Evolutionary conservation across 305 asterid species (phyloP), one percentile per base, ranked within the genome.

Genomic region (Fraxinus sp.): DNA sequence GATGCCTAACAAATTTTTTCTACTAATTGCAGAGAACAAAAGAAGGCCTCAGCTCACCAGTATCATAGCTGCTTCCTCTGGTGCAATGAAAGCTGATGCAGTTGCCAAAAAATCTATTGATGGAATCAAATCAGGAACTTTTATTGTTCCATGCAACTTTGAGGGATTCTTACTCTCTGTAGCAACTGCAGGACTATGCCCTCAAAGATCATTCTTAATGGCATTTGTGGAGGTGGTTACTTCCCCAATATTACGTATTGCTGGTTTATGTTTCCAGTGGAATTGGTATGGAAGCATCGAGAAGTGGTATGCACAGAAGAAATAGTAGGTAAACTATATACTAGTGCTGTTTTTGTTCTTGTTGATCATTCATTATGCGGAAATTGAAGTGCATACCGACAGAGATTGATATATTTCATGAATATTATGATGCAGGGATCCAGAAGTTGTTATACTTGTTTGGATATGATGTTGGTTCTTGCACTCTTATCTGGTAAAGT

Each of bases 41-140:
- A 89, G 91, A 80, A 91, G 96, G 87, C 98, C 99, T 41, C 87
- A 83, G 83, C 91, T 97, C 73, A 93, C 98, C 8, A 90, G 87
- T 46, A 87, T 92, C 55, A 88, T 97, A 88, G 97, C 98, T 14
- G 94, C 91, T 80, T 93, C 98, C 77, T 95, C 99, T 80, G 96
- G 97, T 39, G 92, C 94, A 82, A 93, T 95, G 98, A 93, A 92
- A 88, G 95, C 98, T 7, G 95, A 92, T 16, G 93, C 91, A 26
- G 99, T 97, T 22, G 99, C 99, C 39, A 81, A 85, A 79, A 95
- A 89, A 66, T 82, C 98, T 11, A 84, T 95, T 83, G 62, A 82
- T 1, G 99, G 98, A 62, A 93, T 97, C 24, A 91, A 90, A 78
- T 88, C 92, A 3, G 97, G 92, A 24, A 84, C 91, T 7, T 97